phyloP scores from a whole-genome alignment of 2,329 filamentous ascomycete genomes.

The Calonectria pseudoturangicola region DNA sequence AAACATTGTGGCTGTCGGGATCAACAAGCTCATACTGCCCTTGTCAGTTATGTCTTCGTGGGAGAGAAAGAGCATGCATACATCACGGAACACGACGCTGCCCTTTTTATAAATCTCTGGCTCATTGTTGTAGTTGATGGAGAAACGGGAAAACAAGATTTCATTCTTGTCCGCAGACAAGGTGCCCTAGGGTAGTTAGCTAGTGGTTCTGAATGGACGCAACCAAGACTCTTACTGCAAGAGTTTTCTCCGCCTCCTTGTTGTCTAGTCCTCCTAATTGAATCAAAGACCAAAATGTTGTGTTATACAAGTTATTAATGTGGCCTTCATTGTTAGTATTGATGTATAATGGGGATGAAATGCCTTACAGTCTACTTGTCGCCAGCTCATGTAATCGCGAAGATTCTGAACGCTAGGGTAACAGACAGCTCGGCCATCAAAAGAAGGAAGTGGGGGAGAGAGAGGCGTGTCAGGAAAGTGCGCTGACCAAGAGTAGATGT shows the following conservation, averaged over 20 bases:
- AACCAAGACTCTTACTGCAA: slow-evolving; percentile 75
- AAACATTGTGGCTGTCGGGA: slow-evolving; percentile 67
- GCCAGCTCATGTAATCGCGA: slow-evolving; percentile 96
- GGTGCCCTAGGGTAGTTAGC: slow-evolving; percentile 77
- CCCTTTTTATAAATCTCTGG: slow-evolving; percentile 94
- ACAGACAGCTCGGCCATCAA: slow-evolving; percentile 92
- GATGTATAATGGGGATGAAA: background rate
- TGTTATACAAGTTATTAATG: slow-evolving; percentile 99
- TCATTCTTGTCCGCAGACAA: slow-evolving; percentile 94
- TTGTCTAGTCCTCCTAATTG: slow-evolving; percentile 84
- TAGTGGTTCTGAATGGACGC: background rate
- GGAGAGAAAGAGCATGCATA: slow-evolving; percentile 61
- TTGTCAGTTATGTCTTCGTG: slow-evolving; percentile 48
- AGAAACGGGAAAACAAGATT: slow-evolving; percentile 90
- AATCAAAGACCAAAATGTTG: slow-evolving; percentile 94
- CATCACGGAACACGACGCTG: slow-evolving; percentile 90
- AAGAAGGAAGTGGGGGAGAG: slow-evolving; percentile 86
- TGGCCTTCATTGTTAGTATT: slow-evolving; percentile 76
- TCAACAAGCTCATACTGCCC: slow-evolving; percentile 82
- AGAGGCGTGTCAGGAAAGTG: slow-evolving; percentile 85
- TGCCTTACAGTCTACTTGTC: slow-evolving; percentile 91
- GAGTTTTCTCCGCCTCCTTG: slow-evolving; percentile 85
- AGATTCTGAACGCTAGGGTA: slow-evolving; percentile 90
- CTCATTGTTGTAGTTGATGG: slow-evolving; percentile 99
- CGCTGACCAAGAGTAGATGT: slow-evolving; percentile 85